Evolutionary conservation across 257 asterid species (phyloP), one percentile per base, ranked within the genome.

Genomic region (Phtheirospermum japonicum): DNA sequence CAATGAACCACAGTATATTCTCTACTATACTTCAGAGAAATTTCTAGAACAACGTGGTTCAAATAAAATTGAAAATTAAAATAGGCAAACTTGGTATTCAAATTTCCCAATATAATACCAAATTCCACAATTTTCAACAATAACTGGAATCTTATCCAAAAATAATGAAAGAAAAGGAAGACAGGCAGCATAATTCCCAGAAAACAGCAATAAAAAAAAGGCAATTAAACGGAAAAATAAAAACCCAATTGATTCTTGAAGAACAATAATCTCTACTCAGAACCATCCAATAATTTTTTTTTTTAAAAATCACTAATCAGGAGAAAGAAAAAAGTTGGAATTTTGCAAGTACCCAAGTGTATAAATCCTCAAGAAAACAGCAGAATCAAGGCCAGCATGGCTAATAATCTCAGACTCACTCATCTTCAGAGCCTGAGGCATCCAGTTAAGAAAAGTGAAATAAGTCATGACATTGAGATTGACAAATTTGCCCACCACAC

Each of bases 331-430:
- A 65, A 71, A 2, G 46, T 5, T 30, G 42, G 39, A 16, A 68
- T 50, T 13, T 52, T 71, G 61, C 11, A 34, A 73, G 58, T 83
- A 93, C 99, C 99, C 97, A 72, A 93, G 96, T 51, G 75, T 77
- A 43, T 89, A 93, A 69, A 85, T 85, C 92, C 97, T 82, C 85
- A 93, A 72, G 86, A 93, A 93, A 78, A 82, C 89, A 59, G 94
- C 99, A 67, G 99, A 93, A 79, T 93, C 99, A 43, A 93, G 87
- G 0, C 99, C 99, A 65, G 99, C 99, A 76, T 93, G 99, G 51
- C 8, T 62, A 65, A 93, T 85, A 69, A 93, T 73, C 74, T 89
- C 82, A 56, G 85, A 33, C 79, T 93, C 97, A 50, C 71, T 87
- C 99, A 89, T 93, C 88, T 81, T 77, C 77, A 89, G 43, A 64